Conservation (phyloP, 148 eudicot genomes). For the Arbutus unedo region DNA sequence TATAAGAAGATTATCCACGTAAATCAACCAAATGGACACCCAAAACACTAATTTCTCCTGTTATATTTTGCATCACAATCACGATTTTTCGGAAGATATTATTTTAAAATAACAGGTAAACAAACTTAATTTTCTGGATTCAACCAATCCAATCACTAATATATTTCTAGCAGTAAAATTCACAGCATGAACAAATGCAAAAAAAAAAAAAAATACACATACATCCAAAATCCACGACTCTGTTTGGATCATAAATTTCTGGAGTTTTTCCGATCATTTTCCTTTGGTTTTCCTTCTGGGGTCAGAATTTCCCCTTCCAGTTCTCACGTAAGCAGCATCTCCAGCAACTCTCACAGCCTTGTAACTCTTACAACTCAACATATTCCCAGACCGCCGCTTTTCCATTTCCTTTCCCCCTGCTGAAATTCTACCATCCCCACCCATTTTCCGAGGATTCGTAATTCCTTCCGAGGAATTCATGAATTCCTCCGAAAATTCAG, state of each 20-base stretch:
- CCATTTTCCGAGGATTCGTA: not conserved
- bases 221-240: not conserved
- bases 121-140: not conserved
- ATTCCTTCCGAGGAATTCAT: not conserved
- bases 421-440: not conserved
- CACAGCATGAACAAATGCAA: not conserved
- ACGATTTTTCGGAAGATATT: not conserved
- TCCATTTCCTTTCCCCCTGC: constrained; percentile 15
- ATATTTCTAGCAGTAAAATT: not conserved
- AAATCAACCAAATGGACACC: not conserved
- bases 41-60: not conserved
- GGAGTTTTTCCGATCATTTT: not conserved
- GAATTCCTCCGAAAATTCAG: constrained; percentile 53
- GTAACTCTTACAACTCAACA: constrained; percentile 62
- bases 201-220: not conserved
- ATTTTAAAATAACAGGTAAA: not conserved
- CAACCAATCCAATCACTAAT: not conserved
- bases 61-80: not conserved
- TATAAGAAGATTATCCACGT: too few species aligned
- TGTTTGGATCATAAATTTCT: not conserved
- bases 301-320: constrained; percentile 2
- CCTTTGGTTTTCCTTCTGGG: constrained; percentile 12
- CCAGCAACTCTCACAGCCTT: constrained; percentile 64
- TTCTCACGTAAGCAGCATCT: constrained; percentile 35
- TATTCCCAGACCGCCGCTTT: constrained; percentile 30